Conservation (phyloP, 495 filamentous ascomycete species). For the Parmelia sp. region DNA sequence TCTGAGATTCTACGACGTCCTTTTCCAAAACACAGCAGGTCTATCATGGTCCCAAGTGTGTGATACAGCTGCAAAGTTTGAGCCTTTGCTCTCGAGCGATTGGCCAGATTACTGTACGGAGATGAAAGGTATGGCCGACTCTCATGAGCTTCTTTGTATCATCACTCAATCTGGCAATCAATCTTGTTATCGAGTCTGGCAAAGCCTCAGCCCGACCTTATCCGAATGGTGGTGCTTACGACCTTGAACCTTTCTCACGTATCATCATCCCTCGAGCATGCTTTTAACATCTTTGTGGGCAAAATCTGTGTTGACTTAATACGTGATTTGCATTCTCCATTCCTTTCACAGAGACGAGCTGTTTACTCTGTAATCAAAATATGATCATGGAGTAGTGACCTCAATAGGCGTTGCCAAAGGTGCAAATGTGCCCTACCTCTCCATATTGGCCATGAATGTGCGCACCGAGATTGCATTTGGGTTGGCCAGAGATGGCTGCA, state of each 20-base stretch:
- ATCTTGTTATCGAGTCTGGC: background rate
- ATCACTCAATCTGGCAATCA: background rate
- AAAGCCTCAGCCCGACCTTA: background rate
- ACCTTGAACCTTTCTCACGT: background rate
- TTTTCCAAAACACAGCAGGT: conserved; percentile 46
- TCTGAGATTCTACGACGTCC: conserved; percentile 45
- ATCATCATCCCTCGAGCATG: background rate
- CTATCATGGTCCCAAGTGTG: conserved; percentile 46
- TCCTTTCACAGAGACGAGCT: background rate
- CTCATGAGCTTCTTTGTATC: background rate
- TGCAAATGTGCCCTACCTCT: conserved; percentile 43
- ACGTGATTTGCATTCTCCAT: no score
- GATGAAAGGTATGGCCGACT: conserved; percentile 37
- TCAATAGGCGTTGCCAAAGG: conserved; percentile 52
- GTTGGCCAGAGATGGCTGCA: conserved; percentile 58
- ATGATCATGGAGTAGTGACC: background rate
- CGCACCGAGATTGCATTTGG: conserved; percentile 64
- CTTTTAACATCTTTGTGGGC: background rate
- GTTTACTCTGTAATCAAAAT: background rate
- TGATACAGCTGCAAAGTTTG: conserved; percentile 40
- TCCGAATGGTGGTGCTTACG: no score
- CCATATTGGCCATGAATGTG: conserved; percentile 61
- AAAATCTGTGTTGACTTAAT: background rate
- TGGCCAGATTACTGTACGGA: conserved; percentile 47
- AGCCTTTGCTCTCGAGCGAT: conserved; percentile 32